Conservation (phyloP, 192 early-diverging fungal genomes). For the Dissophora globulifera region DNA sequence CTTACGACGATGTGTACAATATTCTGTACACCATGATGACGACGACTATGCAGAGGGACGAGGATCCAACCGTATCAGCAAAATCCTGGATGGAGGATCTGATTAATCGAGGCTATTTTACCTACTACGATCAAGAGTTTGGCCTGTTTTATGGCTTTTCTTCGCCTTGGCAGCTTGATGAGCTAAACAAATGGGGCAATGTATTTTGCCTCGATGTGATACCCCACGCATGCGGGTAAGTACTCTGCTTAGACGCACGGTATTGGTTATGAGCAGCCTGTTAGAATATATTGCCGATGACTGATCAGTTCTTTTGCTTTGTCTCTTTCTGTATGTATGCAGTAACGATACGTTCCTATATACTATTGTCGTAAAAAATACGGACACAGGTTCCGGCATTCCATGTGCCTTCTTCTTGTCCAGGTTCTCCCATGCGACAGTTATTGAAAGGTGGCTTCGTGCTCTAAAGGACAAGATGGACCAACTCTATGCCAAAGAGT, state of each 20-base stretch:
- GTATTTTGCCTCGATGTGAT: slow-evolving; percentile 17
- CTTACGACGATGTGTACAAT: slow-evolving; percentile 5
- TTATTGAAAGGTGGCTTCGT: slow-evolving; percentile 8
- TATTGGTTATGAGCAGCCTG: no score
- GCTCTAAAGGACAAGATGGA: slow-evolving; percentile 9
- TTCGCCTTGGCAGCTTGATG: slow-evolving; percentile 7
- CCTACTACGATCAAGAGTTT: background rate
- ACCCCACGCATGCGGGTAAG: slow-evolving; percentile 12
- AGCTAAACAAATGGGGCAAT: slow-evolving; percentile 19
- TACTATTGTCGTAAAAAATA: slow-evolving; percentile 21
- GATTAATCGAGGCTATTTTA: background rate
- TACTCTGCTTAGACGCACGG: background rate
- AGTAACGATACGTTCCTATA: slow-evolving; percentile 5
- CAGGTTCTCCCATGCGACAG: background rate
- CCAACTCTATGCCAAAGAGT: background rate
- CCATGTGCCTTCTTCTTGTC: slow-evolving; percentile 17
- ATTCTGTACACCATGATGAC: background rate
- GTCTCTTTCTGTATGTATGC: no score
- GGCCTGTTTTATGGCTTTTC: slow-evolving; percentile 6
- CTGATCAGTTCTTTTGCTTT: no score
- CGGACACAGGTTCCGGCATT: slow-evolving; percentile 11
- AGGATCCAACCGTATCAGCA: background rate
- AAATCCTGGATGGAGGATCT: background rate
- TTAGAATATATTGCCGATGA: no score
- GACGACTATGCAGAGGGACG: background rate